Percentiles rank a stretch among this genome's conserved stretches.
Conservation (phyloP, 2,329 filamentous ascomycete species). For the Xylariaceae sp. region DNA sequence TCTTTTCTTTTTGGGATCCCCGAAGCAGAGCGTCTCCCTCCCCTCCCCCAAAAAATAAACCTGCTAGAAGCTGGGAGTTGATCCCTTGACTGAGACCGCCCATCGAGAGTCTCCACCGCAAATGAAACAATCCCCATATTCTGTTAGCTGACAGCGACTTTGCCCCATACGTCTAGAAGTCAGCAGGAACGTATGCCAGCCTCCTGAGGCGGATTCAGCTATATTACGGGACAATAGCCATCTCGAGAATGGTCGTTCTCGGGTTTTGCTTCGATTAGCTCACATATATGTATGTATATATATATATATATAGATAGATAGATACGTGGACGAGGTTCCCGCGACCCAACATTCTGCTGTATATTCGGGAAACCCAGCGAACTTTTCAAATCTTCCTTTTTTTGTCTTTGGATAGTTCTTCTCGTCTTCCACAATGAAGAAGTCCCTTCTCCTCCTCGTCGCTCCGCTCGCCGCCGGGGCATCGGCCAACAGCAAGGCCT, state of each 20-base stretch:
- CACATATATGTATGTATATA: constrained; percentile 6
- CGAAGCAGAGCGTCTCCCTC: neutral
- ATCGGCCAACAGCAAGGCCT: constrained; percentile 16
- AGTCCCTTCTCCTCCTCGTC: constrained; percentile 19
- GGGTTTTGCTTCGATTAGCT: neutral
- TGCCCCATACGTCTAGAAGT: neutral
- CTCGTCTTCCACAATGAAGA: constrained; percentile 19
- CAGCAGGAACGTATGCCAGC: neutral
- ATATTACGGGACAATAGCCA: neutral
- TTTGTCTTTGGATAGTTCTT: neutral
- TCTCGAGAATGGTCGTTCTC: constrained; percentile 4
- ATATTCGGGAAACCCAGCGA: neutral
- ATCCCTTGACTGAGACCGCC: neutral
- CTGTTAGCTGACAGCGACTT: neutral
- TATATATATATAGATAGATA: too few species aligned
- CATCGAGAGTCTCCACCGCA: neutral
- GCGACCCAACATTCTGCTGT: constrained; percentile 1
- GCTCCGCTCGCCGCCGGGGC: constrained; percentile 23
- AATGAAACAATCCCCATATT: constrained; percentile 3
- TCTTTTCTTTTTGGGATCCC: neutral
- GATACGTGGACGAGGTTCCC: neutral
- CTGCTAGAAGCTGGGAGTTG: neutral
- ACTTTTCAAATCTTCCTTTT: too few species aligned
- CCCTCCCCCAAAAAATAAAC: neutral
- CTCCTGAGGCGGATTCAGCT: too few species aligned